A percentile compares a stretch with the other conserved stretches of the same genome.
These are phyloP conservation scores for Peronospora farinosa DNA, from an alignment of 352 stramenopile species.

Conservation along the genomic window DNA sequence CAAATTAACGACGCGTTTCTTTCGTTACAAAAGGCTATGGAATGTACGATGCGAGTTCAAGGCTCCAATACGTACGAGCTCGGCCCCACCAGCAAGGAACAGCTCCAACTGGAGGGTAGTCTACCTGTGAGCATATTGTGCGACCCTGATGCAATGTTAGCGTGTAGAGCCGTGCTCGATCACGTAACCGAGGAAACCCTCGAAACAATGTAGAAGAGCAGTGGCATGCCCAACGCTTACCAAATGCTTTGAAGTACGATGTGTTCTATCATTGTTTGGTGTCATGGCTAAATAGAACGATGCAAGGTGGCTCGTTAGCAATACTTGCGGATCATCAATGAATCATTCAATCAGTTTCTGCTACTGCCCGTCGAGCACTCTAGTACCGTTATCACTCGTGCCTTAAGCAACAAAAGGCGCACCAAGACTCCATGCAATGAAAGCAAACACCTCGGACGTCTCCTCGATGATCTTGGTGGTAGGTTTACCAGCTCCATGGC, in stretches of 20 bases:
- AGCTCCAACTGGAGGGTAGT: constrained; percentile 32
- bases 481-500: constrained; percentile 85
- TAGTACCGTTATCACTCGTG: background rate
- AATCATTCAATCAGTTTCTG: background rate
- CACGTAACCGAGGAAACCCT: constrained; percentile 11
- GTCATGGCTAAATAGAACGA: constrained; percentile 1
- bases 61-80: constrained; percentile 42
- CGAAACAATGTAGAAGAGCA: constrained; percentile 13
- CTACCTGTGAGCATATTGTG: constrained; percentile 38
- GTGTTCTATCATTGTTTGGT: background rate
- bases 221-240: background rate
- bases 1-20: constrained; percentile 39
- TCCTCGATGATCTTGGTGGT: constrained; percentile 87
- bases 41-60: constrained; percentile 38
- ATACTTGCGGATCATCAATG: background rate
- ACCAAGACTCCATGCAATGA: constrained; percentile 71
- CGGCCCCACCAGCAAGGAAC: constrained; percentile 22
- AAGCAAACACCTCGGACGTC: constrained; percentile 78
- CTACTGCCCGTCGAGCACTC: background rate
- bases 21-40: constrained; percentile 38
- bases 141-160: constrained; percentile 24
- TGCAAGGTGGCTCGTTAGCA: background rate
- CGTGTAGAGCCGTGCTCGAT: constrained; percentile 27
- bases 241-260: background rate
- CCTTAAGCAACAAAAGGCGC: constrained; percentile 41